Base-by-base conservation (phyloP, 371 early-diverging fungal species). In the Syncephalastrum monosporum region DNA sequence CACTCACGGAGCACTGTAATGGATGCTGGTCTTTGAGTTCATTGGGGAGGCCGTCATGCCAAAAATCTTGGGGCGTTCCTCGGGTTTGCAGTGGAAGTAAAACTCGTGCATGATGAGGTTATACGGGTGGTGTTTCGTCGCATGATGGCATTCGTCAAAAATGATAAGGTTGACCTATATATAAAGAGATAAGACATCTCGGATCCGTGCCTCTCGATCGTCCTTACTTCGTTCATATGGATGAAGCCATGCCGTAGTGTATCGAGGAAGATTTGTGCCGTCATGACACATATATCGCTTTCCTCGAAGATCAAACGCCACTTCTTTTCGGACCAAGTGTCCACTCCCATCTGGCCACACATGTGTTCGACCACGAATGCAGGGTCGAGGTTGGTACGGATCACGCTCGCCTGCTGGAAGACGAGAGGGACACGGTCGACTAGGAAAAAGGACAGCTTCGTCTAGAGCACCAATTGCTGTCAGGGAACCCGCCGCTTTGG, bases 91-190 rank as follows among this genome's bases (percentile, higher is more conserved):
- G n/a, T 64, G 59, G 15, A 48, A 54, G 63, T 94, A 95, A 65
- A 91, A 91, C 55, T 91, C 84, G 17, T 82, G 74, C 92, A 96
- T 93, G 42, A 97, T 89, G 29, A 85, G 67, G 57, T 89, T 86
- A 71, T 91, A 95, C 0, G 91, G 88, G 57, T 94, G 93, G 29
- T 79, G 72, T 60, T 89, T 90, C 15, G 89, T 79, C 4, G 92
- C 84, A 67, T 96, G 94, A 67, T 97, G 98, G 55, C 92, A 91
- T 68, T 97, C 98, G 65, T 97, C 98, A 68, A 97, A 92, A 4
- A 97, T 78, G 10, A 97, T 61, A 23, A 95, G 61, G 67, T 82
- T 79, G 16, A 93, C 81, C 91, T 89, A 49, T 21, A 49, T 27
- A n/a, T 3, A 55, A n/a, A 47, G 15, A 50, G 17, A 48, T 15